Evolutionary conservation across 768 basidiomycete species (phyloP).

Genomic region (Mycena galopus): DNA sequence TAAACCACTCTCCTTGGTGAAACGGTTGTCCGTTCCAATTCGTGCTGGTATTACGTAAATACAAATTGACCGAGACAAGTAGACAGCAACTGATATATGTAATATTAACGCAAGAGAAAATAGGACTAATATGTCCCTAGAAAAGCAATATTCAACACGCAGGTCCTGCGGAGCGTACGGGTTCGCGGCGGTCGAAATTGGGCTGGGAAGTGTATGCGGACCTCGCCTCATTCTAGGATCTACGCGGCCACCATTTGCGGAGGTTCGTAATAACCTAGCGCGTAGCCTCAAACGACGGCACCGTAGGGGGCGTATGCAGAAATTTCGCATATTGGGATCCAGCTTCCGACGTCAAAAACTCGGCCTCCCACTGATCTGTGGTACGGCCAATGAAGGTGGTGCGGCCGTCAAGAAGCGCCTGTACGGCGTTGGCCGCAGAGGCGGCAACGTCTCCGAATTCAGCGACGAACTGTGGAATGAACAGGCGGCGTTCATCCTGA

Average conservation of each 20-base stretch:
- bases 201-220: too few relatives aligned
- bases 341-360: slow-evolving; percentile 3
- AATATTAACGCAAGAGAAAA: too few relatives aligned
- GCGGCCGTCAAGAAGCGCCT: background rate
- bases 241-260: slow-evolving; percentile 14
- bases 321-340: slow-evolving; percentile 12
- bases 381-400: background rate
- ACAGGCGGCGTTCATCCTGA: slow-evolving; percentile 14
- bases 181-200: too few relatives aligned
- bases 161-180: too few relatives aligned
- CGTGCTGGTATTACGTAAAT: too few relatives aligned
- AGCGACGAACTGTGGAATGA: slow-evolving; percentile 4
- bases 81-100: too few relatives aligned
- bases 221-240: slow-evolving; percentile 1
- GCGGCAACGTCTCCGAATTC: slow-evolving; percentile 8
- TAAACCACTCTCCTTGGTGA: too few relatives aligned
- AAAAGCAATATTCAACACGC: too few relatives aligned
- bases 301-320: background rate
- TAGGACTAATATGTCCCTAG: too few relatives aligned
- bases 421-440: slow-evolving; percentile 12
- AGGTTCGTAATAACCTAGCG: slow-evolving; percentile 14
- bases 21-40: too few relatives aligned
- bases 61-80: too few relatives aligned
- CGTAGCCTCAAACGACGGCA: background rate
- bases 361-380: slow-evolving; percentile 2